Percentiles rank a stretch among this genome's conserved stretches.
Evolutionary conservation across 2,329 filamentous ascomycete genomes (phyloP).

Genomic region (Niveomyces coronatus): DNA sequence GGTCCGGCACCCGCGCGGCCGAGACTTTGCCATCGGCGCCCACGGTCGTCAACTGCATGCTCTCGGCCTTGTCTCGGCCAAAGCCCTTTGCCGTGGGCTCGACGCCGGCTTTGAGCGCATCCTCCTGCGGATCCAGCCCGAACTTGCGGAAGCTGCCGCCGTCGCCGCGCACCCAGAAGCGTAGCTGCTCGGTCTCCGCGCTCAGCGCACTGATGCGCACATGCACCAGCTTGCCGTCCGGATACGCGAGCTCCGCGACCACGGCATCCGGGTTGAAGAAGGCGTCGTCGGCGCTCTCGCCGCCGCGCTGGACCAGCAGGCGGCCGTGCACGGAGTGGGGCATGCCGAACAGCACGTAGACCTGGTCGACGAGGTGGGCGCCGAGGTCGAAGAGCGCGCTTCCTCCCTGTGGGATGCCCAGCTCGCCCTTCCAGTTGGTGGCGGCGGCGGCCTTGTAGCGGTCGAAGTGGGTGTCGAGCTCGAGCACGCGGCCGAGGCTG

Average conservation of each 20-base stretch:
- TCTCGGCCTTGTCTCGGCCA: constrained; percentile 51
- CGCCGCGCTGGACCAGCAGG: constrained; percentile 52
- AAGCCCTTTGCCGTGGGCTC: constrained; percentile 52
- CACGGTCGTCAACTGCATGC: constrained; percentile 49
- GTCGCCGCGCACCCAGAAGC: constrained; percentile 68
- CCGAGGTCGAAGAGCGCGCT: constrained; percentile 66
- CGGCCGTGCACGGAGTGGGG: constrained; percentile 58
- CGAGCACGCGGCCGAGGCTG: constrained; percentile 58
- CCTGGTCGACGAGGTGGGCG: constrained; percentile 68
- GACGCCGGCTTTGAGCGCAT: constrained; percentile 56
- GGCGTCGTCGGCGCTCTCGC: constrained; percentile 24
- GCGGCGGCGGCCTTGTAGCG: constrained; percentile 54
- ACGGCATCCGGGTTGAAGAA: constrained; percentile 46
- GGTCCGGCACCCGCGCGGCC: constrained; percentile 42
- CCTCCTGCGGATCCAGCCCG: constrained; percentile 64
- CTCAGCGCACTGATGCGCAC: constrained; percentile 60
- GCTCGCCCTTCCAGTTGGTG: constrained; percentile 54
- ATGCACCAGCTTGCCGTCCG: constrained; percentile 51
- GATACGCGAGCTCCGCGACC: constrained; percentile 58
- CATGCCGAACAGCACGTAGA: constrained; percentile 57
- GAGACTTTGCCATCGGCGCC: constrained; percentile 39
- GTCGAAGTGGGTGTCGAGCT: constrained; percentile 76
- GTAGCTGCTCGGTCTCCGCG: constrained; percentile 56
- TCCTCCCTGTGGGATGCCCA: constrained; percentile 50
- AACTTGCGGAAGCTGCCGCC: constrained; percentile 67